Conservation (phyloP, 1,284 basidiomycete genomes). For the Ganoderma sinense region DNA sequence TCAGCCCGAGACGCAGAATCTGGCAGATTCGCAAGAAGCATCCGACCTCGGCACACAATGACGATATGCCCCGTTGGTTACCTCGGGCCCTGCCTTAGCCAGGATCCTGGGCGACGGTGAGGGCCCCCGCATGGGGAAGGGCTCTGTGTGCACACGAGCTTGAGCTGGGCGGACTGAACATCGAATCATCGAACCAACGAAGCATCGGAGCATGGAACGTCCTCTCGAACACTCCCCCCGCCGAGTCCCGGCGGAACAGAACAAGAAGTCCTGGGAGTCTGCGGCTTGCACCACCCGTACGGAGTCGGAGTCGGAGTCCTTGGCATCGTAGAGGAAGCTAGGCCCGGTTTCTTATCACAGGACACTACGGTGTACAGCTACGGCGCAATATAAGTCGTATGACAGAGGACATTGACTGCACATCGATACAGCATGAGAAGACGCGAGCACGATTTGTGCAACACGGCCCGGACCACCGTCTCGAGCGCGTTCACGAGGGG, state of each 20-base stretch:
- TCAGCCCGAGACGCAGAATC: background rate
- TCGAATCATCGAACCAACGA: background rate
- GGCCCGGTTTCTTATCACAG: background rate
- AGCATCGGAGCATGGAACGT: background rate
- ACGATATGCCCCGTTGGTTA: background rate
- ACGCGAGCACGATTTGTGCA: background rate
- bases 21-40: background rate
- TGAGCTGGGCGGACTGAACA: background rate
- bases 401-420: conserved; percentile 7
- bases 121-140: background rate
- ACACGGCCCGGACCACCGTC: background rate
- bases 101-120: conserved; percentile 3
- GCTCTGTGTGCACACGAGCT: background rate
- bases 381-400: conserved; percentile 1
- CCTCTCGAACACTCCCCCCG: background rate
- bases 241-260: conserved; percentile 4
- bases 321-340: background rate
- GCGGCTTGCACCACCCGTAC: background rate
- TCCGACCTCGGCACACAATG: background rate
- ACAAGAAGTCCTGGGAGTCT: background rate
- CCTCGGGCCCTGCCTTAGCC: background rate
- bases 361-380: background rate
- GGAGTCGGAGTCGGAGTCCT: background rate
- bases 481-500: conserved; percentile 21
- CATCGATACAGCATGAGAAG: conserved; percentile 3